Conservation (phyloP, 2,329 filamentous ascomycete species). For the Penicillium sclerotigenum region DNA sequence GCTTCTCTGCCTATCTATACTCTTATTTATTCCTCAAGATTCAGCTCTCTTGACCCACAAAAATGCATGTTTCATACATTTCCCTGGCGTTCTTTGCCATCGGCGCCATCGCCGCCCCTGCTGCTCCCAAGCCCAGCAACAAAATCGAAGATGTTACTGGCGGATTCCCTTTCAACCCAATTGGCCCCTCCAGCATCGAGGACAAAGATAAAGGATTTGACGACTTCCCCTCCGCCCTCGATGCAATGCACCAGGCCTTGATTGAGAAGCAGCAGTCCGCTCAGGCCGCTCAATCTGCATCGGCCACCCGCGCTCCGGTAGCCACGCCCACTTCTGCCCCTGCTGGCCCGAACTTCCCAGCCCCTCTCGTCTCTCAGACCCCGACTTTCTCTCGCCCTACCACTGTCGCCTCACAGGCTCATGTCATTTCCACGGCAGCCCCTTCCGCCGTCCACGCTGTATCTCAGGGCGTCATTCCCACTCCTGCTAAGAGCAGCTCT, state of each 20-base stretch:
- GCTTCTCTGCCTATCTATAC: conserved; percentile 14
- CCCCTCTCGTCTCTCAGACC: conserved; percentile 1
- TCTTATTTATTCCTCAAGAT: conserved; percentile 7
- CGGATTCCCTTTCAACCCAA: conserved; percentile 18
- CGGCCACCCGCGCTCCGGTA: not conserved
- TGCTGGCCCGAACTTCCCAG: not conserved
- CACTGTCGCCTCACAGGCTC: not conserved
- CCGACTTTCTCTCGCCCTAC: not conserved
- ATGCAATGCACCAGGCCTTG: conserved; percentile 14
- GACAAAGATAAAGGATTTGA: conserved; percentile 16
- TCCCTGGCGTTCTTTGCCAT: conserved; percentile 31
- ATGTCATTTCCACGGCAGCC: not conserved
- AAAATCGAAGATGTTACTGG: conserved; percentile 3
- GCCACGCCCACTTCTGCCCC: not conserved
- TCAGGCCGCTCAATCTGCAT: not conserved
- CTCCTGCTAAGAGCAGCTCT: not conserved
- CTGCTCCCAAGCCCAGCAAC: conserved; percentile 6
- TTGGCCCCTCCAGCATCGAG: conserved; percentile 2
- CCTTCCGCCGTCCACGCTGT: not conserved
- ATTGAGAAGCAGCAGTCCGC: conserved; percentile 1
- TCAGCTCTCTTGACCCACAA: conserved; percentile 1
- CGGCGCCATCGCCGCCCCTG: conserved; percentile 26
- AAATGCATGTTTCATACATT: conserved; percentile 23
- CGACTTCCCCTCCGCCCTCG: conserved; percentile 15
- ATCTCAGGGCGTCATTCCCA: not conserved